Conservation (phyloP, 2,329 filamentous ascomycete species). For the Penicillium janthinellum region DNA sequence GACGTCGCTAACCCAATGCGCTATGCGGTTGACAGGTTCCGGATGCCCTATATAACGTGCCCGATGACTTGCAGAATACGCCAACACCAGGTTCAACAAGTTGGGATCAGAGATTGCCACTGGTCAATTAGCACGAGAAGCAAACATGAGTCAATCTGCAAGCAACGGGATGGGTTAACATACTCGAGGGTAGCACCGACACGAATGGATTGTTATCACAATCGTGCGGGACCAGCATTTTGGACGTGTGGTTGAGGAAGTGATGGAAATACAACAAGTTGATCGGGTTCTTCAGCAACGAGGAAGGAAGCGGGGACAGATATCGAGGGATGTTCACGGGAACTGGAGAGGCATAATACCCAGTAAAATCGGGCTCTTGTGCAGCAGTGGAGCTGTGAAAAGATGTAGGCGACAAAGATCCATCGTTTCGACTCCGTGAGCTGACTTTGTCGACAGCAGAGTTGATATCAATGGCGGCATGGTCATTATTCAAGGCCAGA, state of each 20-base stretch:
- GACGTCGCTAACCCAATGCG: constrained; percentile 74
- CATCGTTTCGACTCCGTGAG: constrained; percentile 14
- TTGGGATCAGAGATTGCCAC: constrained; percentile 54
- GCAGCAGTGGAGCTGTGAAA: constrained; percentile 5
- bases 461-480: constrained; percentile 61
- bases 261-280: constrained; percentile 75
- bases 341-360: constrained; percentile 72
- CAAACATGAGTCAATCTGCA: constrained; percentile 24
- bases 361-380: constrained; percentile 54
- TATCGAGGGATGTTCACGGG: constrained; percentile 63
- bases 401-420: constrained; percentile 4
- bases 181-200: constrained; percentile 63
- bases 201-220: constrained; percentile 64
- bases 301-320: constrained; percentile 57
- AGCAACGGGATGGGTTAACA: constrained; percentile 37
- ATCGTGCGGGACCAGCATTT: constrained; percentile 64
- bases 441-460: constrained; percentile 42
- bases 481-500: constrained; percentile 70
- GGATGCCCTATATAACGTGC: constrained; percentile 72
- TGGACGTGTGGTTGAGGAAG: constrained; percentile 78
- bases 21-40: constrained; percentile 76
- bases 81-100: constrained; percentile 73
- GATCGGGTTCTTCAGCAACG: constrained; percentile 72
- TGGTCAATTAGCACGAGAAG: constrained; percentile 45
- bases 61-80: constrained; percentile 82